Base-by-base conservation (phyloP, 306 rosid species). In the Lathyrus aphaca region DNA sequence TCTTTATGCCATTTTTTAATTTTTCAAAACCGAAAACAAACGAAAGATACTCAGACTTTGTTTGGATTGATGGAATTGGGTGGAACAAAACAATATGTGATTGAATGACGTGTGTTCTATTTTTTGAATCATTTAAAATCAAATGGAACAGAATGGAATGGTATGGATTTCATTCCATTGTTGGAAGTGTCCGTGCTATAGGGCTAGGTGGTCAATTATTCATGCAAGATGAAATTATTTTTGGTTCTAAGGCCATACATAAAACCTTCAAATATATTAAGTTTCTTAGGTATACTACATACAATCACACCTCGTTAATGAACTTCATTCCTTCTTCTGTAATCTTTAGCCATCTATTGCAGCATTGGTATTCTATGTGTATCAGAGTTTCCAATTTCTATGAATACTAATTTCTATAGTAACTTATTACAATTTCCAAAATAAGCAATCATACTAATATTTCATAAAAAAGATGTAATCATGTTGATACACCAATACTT, bases 371-470 rank as follows among this genome's bases (percentile, higher is more conserved):
- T 56, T 23, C 56, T 30, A 32, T 17, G 32, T 68, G 56, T 56
- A 58, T 42, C 37, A 64, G 35, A 61, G 17, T 55, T 60, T 27
- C 18, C 35, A 7, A 55, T 15, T 68, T 55, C n/a, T 4, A 39
- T 8, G 6, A 70, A 66, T 65, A 61, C 63, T 17, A 19, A 4
- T 71, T 44, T 6, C 29, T 53, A 21, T 29, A 16, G 40, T 21
- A 61, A 23, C 69, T 64, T 42, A 45, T 63, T 38, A 62, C 30
- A 79, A 72, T 44, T 58, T 51, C 67, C 40, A 71, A 39, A 71
- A 49, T 64, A 48, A 43, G n/a, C 35, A 42, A 38, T 35, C 54
- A 37, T 29, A 39, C 21, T 38, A 18, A 46, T 56, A 27, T 32
- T 32, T 32, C 38, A 32, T 32, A 32, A 32, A 32, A 32, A 30